Base-by-base conservation (phyloP, 169 alveolate genomes). In the Amoebophrya sp. region DNA sequence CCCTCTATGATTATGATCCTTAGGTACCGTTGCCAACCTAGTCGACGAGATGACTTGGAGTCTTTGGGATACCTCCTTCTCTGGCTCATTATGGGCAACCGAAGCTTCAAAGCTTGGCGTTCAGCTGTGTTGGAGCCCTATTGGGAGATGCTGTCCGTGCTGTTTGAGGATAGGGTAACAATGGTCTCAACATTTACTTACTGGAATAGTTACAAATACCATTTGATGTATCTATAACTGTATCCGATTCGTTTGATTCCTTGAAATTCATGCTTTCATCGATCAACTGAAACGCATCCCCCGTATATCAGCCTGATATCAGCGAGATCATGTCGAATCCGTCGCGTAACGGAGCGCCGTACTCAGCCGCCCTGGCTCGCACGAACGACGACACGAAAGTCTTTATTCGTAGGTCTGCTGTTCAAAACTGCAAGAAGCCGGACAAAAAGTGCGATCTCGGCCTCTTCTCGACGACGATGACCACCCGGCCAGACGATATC, bases 371-470 rank as follows among this genome's bases (percentile, higher is more conserved):
- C 39, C 83, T 65, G 83, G 38, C 18, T 6, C 12, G 83, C 36
- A 26, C 83, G 38, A 65, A 65, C 83, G 83, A 65, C 83, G 83
- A 65, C 3, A 65, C 12, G 38, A 65, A 65, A 36, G 83, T 65
- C 2, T 65, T 65, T 26, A 65, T 65, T 36, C 83, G 83, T 0
- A 1, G 83, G 33, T 65, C 83, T 6, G 83, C 83, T 10, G 83
- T 65, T 29, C 83, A 65, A 36, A 65, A 65, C 83, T 65, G 33
- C 83, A 65, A 65, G 33, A 65, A 65, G 83, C 83, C 83, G 83
- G 83, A 65, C 83, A 65, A 65, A 26, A 65, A 65, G 83, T 65
- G 83, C 83, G 83, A 65, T 65, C 26, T 65, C 33, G 83, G 83
- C 83, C 26, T 65, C 39, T 65, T 65, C 83, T 0, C 18, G 2